Base-by-base conservation (phyloP, 495 filamentous ascomycete genomes). In the Coniosporium apollinis region DNA sequence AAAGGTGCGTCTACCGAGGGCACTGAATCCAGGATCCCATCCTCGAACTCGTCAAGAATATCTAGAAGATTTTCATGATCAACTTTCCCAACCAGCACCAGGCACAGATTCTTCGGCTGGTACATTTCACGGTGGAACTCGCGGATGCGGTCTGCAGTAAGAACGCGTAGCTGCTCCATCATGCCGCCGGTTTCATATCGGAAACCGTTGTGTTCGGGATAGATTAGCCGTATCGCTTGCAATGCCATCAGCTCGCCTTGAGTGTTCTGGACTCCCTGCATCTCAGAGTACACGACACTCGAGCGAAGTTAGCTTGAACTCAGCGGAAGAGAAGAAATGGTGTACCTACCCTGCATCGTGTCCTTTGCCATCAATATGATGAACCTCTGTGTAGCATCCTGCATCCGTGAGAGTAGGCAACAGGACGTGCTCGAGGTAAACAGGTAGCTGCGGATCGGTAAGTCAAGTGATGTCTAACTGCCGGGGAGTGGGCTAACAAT, bases 121-220 rank as follows among this genome's bases (percentile, higher is more conserved):
- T 99, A 99, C 91, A 99, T 99, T 37, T 85, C 79, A 34, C 75
- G 75, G 53, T 99, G 89, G 56, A 94, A 99, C 20, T 68, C 69
- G 5, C 91, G 74, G 46, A 99, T 99, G 14, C 82, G 73, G 33
- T 96, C 79, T 2, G 82, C 75, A 2, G 82, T 84, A 28, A 99
- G 53, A 14, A 83, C 75, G 32, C 89, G 70, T 15, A 99, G 66
- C 29, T 78, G 73, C 47, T 91, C 80, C 78, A 89, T 91, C 79
- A 94, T 82, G 28, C 89, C 89, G 1, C 91, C 89, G 13, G 89
- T 99, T 56, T 99, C 89, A 50, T 92, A 94, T 38, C 89, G 70
- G 54, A 93, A 99, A 3, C 91, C 89, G 30, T 87, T 66, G 21
- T 78, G 81, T 43, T 87, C 73, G 1, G 87, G 89, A 48, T 94